These are phyloP conservation scores for Lecanicillium sp. DNA, from an alignment of 2,329 filamentous ascomycete genomes.

Conservation along the genomic window DNA sequence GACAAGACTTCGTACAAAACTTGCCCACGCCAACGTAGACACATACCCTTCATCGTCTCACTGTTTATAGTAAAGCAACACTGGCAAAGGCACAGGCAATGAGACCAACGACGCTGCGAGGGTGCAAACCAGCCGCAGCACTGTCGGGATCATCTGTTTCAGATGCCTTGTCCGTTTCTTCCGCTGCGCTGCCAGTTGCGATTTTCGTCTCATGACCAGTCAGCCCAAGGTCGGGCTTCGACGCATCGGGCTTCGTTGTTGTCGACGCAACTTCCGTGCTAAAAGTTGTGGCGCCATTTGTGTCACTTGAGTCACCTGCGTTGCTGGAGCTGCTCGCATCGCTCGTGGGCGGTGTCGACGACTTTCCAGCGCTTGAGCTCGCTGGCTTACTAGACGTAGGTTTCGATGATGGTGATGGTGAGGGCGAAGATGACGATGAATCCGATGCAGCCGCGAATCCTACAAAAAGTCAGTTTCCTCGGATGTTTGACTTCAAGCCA, in stretches of 20 bases:
- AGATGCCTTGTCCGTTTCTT: constrained; percentile 3
- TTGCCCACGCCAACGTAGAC: too few species aligned
- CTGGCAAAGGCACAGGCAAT: background rate
- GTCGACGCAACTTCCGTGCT: background rate
- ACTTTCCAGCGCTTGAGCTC: background rate
- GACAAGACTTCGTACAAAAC: background rate
- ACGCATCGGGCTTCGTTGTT: constrained; percentile 5
- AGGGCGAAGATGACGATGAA: constrained; percentile 7
- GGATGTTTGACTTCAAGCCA: background rate
- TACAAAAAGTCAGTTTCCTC: constrained; percentile 2
- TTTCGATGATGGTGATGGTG: constrained; percentile 1
- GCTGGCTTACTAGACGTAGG: constrained; percentile 6
- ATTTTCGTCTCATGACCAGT: constrained; percentile 14
- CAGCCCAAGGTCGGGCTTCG: constrained; percentile 11
- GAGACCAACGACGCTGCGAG: constrained; percentile 1
- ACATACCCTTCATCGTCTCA: too few species aligned
- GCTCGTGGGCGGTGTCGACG: too few species aligned
- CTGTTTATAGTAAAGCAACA: background rate
- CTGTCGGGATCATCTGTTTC: constrained; percentile 3
- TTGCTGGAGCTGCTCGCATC: constrained; percentile 5
- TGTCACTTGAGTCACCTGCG: too few species aligned
- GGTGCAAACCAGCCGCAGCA: constrained; percentile 1
- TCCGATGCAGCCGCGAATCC: constrained; percentile 6
- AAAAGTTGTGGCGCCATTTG: constrained; percentile 4
- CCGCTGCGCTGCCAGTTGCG: background rate